Percentiles rank a stretch among this genome's conserved stretches.
Evolutionary conservation across 176 grass and related monocot species (phyloP).

Genomic region (Aegilops tauschii): DNA sequence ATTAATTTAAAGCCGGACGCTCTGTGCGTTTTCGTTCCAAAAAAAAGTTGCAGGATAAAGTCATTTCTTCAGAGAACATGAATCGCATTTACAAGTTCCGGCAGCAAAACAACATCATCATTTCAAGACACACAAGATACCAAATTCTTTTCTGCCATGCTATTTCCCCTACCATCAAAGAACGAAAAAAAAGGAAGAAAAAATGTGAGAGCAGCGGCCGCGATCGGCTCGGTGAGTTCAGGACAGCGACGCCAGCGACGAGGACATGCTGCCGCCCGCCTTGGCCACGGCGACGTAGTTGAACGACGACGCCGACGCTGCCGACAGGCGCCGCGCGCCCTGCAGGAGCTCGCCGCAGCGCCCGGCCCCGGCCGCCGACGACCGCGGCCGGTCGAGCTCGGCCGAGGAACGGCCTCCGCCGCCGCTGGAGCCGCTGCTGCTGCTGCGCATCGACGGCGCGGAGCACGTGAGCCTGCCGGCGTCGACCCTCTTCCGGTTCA

Average conservation of each 20-base stretch:
- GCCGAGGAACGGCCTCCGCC: background rate
- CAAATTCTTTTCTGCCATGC: background rate
- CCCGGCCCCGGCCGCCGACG: slow-evolving; percentile 9
- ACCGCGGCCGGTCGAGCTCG: slow-evolving; percentile 35
- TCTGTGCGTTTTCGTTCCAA: no score
- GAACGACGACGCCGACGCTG: background rate
- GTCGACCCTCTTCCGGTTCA: slow-evolving; percentile 46
- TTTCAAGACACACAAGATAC: background rate
- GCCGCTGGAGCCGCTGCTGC: slow-evolving; percentile 4
- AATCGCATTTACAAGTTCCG: background rate
- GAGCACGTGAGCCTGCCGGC: slow-evolving; percentile 23
- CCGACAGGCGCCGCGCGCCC: slow-evolving; percentile 23
- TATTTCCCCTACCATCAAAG: background rate
- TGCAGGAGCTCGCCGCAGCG: slow-evolving; percentile 24
- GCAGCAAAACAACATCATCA: background rate
- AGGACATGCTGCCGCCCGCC: background rate
- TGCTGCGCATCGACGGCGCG: slow-evolving; percentile 40
- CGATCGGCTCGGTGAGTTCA: background rate
- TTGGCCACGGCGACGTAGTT: background rate
- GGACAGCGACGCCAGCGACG: slow-evolving; percentile 34
- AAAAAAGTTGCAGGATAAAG: no score
- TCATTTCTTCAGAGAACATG: background rate
- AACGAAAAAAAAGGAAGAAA: background rate
- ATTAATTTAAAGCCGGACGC: no score
- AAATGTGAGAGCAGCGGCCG: background rate